Evolutionary conservation across 2,329 filamentous ascomycete species (phyloP).

Genomic region (Aureobasidium sp.): DNA sequence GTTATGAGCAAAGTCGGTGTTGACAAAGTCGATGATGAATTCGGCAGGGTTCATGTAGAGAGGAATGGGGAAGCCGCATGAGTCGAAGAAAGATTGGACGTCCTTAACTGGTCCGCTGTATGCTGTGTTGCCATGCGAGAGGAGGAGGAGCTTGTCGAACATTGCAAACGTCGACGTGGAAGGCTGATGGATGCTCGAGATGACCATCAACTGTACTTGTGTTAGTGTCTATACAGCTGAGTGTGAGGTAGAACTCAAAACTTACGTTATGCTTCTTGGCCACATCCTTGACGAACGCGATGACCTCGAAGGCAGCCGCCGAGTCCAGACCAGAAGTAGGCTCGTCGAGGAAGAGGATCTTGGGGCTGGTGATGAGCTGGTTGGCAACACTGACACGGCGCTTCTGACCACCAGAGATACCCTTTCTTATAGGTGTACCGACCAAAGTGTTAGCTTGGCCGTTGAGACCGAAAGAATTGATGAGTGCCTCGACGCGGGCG

Average conservation of each 20-base stretch:
- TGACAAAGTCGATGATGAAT: constrained; percentile 69
- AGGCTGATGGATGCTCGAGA: constrained; percentile 79
- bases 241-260: neutral
- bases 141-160: constrained; percentile 69
- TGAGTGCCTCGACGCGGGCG: constrained; percentile 55
- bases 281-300: constrained; percentile 61
- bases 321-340: constrained; percentile 80
- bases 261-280: constrained; percentile 58
- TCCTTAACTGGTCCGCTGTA: constrained; percentile 60
- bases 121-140: constrained; percentile 61
- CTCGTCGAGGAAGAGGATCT: constrained; percentile 75
- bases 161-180: constrained; percentile 70
- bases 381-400: constrained; percentile 70
- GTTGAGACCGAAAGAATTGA: constrained; percentile 65
- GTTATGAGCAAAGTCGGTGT: constrained; percentile 60
- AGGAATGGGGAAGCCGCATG: constrained; percentile 55
- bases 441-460: constrained; percentile 63
- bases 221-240: neutral
- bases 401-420: constrained; percentile 80
- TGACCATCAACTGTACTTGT: constrained; percentile 55
- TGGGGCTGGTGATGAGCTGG: constrained; percentile 72
- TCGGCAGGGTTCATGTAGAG: constrained; percentile 71
- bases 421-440: constrained; percentile 74
- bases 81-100: constrained; percentile 56
- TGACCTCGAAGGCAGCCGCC: constrained; percentile 65